Evolutionary conservation across 768 basidiomycete genomes (phyloP), one percentile per base, ranked within the genome.

Genomic region (Tephrocybe sp.): DNA sequence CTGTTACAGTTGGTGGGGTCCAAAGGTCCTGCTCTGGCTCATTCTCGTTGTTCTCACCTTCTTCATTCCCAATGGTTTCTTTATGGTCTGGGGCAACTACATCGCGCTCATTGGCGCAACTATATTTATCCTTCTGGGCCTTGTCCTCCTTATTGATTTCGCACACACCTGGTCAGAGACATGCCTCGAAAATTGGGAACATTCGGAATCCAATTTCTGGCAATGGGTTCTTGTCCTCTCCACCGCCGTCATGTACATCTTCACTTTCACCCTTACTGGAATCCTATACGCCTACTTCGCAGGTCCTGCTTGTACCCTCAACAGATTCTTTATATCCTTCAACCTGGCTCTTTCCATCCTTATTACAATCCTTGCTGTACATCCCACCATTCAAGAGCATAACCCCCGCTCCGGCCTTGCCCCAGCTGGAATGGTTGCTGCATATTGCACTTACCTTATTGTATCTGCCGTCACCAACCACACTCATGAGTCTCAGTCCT

Each of bases 91-190:
- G 89, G 95, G 94, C 31, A 93, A 95, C 59, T 96, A 97, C 62
- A 70, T 92, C 54, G 81, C 95, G 19, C 79, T 97, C 38, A 83
- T 98, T 49, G 97, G 97, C 33, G 92, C 96, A 0, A 92, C 89
- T 5, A 66, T 94, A 53, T 99, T 99, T 74, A 98, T 99, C 65
- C 84, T 98, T 31, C 87, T 99, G 56, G 97, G 97, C 41, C 85
- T 99, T 23, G 92, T 99, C 51, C 86, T 99, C 39, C 85, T 99
- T 51, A 89, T 99, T 68, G 97, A 99, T 73, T 98, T 98, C 62
- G 97, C 97, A 2, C 97, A 99, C 65, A 89, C 92, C 5, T 98
- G 95, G 95, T 92, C 93, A 13, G 97, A 99, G 70, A 95, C 85
- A 5, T 98, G 96, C 66, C 79, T 98, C 46, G 87, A 96, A 57